Base-by-base conservation (phyloP, 352 stramenopile genomes). In the Albugo laibachii region DNA sequence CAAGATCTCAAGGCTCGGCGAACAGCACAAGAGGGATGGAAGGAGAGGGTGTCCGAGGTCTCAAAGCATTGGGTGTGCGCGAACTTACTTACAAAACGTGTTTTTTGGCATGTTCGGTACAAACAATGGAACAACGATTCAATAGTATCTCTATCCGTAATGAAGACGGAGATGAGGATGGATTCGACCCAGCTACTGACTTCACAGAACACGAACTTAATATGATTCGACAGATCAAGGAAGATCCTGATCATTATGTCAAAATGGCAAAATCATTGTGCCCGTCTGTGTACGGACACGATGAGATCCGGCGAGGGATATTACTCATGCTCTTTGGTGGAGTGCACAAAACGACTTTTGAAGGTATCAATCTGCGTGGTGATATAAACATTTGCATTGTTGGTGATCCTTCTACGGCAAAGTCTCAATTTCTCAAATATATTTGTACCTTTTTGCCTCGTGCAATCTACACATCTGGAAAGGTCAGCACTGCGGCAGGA, bases 311-410 rank as follows among this genome's bases (percentile, higher is more conserved):
- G 15, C 78, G 80, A 42, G 79, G 93, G 2, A 96, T 99, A 18
- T 61, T 99, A 41, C 74, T 99, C 1, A 97, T 98, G 92, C 68
- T 99, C 2, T 84, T 99, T 48, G 93, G 93, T 20, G 96, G 96
- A 43, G 93, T 99, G 8, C 93, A 98, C 64, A 99, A 99, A 67
- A 82, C 75, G 24, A 98, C 94, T 24, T 51, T 70, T 2, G 94
- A 99, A 53, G 95, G 94, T 15, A 98, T 99, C 68, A 86, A 92
- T 39, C 94, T 99, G 45, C 89, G 95, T 36, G 95, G 95, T 12
- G 95, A 99, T 62, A 97, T 99, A 53, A 98, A 99, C 62, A 93
- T 99, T 47, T 98, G 87, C 57, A 92, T 99, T 38, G 97, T 99
- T 57, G 96, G 96, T 11, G 87, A 97, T 50, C 92, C 92, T 16